phyloP scores from a whole-genome alignment of 2,329 filamentous ascomycete species.

The Paraphoma chrysanthemicola region DNA sequence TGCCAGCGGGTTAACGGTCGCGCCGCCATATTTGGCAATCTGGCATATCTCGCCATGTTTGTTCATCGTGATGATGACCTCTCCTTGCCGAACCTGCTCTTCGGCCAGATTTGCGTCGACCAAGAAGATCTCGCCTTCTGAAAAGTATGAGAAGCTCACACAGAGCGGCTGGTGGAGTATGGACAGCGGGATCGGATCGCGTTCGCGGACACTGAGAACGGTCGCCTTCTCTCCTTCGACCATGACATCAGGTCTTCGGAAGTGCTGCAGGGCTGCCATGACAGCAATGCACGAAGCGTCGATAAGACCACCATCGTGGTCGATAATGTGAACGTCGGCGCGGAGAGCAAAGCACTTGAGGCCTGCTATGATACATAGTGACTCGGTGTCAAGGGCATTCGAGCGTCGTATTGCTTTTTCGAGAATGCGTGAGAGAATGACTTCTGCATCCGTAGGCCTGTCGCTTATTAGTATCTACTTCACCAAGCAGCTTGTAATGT shows the following conservation, averaged over 20 bases:
- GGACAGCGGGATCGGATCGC: slow-evolving; percentile 87
- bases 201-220: slow-evolving; percentile 82
- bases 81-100: slow-evolving; percentile 76
- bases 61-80: slow-evolving; percentile 85
- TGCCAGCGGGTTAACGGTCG: slow-evolving; percentile 78
- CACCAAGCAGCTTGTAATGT: slow-evolving; percentile 8
- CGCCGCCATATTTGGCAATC: slow-evolving; percentile 87
- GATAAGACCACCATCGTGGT: slow-evolving; percentile 88
- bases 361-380: slow-evolving; percentile 89
- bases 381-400: slow-evolving; percentile 92
- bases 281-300: slow-evolving; percentile 87
- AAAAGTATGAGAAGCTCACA: slow-evolving; percentile 86
- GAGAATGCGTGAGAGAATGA: slow-evolving; percentile 84
- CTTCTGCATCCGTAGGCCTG: slow-evolving; percentile 81
- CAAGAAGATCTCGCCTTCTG: slow-evolving; percentile 73
- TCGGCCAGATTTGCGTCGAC: slow-evolving; percentile 77
- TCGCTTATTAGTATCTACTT: slow-evolving; percentile 22
- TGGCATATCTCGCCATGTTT: slow-evolving; percentile 89
- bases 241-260: slow-evolving; percentile 85
- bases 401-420: slow-evolving; percentile 95
- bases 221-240: slow-evolving; percentile 85
- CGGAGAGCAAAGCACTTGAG: slow-evolving; percentile 91
- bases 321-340: slow-evolving; percentile 89
- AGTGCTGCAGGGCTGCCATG: slow-evolving; percentile 88
- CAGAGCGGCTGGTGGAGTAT: slow-evolving; percentile 93